Evolutionary conservation across 2,329 filamentous ascomycete genomes (phyloP).

Genomic region (Phialocephala subalpina): DNA sequence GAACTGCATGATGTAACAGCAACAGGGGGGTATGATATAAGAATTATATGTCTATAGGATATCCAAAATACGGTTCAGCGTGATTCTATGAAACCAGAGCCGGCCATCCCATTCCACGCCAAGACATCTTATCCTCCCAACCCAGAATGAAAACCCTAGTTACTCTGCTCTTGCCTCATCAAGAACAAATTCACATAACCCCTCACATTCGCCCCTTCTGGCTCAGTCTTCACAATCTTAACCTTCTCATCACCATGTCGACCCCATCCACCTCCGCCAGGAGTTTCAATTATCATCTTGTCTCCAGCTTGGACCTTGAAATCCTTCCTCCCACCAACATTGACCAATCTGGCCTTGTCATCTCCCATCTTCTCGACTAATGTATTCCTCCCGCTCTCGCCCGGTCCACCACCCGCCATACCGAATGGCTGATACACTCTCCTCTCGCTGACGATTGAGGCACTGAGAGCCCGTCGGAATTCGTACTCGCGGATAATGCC

Average conservation of each 20-base stretch:
- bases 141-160: slow-evolving; percentile 5
- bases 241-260: slow-evolving; percentile 9
- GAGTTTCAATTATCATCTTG: slow-evolving; percentile 35
- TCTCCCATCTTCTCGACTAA: slow-evolving; percentile 69
- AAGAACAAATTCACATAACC: slow-evolving; percentile 9
- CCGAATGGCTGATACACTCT: slow-evolving; percentile 81
- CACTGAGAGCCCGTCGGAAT: slow-evolving; percentile 77
- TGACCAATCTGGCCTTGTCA: slow-evolving; percentile 29
- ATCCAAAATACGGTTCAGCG: background rate
- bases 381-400: slow-evolving; percentile 78
- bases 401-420: slow-evolving; percentile 81
- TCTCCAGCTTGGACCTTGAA: slow-evolving; percentile 33
- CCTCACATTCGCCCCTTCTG: slow-evolving; percentile 1
- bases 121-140: background rate
- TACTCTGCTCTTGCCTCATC: slow-evolving; percentile 24
- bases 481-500: slow-evolving; percentile 79
- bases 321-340: slow-evolving; percentile 35
- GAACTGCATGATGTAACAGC: no score
- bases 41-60: background rate
- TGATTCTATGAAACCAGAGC: background rate
- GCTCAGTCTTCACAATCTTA: slow-evolving; percentile 11
- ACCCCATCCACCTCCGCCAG: slow-evolving; percentile 39
- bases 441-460: slow-evolving; percentile 79
- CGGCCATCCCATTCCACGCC: background rate
- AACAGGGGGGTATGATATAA: background rate